phyloP scores from a whole-genome alignment of 1,284 basidiomycete species.

The Apiotrichum siamense region DNA sequence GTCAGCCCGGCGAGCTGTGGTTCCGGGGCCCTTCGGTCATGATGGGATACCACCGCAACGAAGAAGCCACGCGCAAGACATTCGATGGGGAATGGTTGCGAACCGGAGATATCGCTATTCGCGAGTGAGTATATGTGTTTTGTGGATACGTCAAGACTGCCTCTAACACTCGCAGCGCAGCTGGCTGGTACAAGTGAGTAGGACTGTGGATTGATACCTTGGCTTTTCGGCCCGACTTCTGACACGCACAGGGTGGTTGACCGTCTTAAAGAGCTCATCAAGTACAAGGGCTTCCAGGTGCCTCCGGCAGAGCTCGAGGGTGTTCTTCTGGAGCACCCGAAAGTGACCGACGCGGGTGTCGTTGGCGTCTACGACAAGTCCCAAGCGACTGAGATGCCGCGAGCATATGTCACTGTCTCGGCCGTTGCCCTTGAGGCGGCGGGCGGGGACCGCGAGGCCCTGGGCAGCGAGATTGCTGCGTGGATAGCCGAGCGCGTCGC shows the following conservation, averaged over 20 bases:
- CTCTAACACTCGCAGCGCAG: slow-evolving; percentile 56
- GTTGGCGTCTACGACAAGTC: slow-evolving; percentile 59
- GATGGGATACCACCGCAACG: slow-evolving; percentile 66
- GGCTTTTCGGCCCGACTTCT: neutral
- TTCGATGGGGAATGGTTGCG: slow-evolving; percentile 74
- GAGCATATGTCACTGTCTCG: slow-evolving; percentile 31
- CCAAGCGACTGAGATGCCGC: slow-evolving; percentile 53
- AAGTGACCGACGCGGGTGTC: slow-evolving; percentile 64
- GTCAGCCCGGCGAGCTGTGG: slow-evolving; percentile 73
- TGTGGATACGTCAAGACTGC: no score
- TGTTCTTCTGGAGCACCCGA: slow-evolving; percentile 63
- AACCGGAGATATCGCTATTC: slow-evolving; percentile 69
- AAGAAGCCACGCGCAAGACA: slow-evolving; percentile 58
- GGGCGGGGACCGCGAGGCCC: neutral
- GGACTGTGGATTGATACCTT: slow-evolving; percentile 61
- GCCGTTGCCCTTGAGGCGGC: neutral
- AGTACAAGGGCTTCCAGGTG: slow-evolving; percentile 62
- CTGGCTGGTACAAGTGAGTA: slow-evolving; percentile 60
- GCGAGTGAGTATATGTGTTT: no score
- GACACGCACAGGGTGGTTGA: slow-evolving; percentile 37
- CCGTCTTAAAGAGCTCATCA: slow-evolving; percentile 70
- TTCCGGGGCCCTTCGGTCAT: slow-evolving; percentile 69
- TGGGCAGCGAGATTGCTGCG: slow-evolving; percentile 50
- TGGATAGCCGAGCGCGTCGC: slow-evolving; percentile 59
- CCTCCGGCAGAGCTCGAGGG: slow-evolving; percentile 77